Conservation (phyloP, 2,329 filamentous ascomycete species). For the Beauveria sp. region DNA sequence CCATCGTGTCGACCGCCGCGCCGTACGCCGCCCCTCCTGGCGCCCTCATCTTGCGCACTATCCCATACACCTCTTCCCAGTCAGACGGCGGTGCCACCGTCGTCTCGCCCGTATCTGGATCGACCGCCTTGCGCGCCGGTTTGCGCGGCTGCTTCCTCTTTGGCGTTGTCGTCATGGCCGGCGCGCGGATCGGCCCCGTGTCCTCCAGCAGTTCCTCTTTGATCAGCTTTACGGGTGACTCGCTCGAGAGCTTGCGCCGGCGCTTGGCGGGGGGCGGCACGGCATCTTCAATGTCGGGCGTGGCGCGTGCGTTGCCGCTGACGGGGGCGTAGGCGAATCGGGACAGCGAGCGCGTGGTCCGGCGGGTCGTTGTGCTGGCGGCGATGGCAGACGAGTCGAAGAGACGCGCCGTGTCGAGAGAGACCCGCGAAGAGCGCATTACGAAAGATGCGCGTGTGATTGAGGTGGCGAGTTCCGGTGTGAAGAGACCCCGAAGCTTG, state of each 20-base stretch:
- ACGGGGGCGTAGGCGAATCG: conserved; percentile 35
- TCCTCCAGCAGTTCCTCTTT: conserved; percentile 13
- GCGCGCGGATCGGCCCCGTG: neutral
- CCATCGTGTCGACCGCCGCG: conserved; percentile 96
- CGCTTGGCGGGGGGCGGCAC: conserved; percentile 26
- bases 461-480: too few species aligned
- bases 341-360: conserved; percentile 43
- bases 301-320: conserved; percentile 19
- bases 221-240: conserved; percentile 15
- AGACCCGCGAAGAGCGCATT: conserved; percentile 53
- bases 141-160: conserved; percentile 30
- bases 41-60: conserved; percentile 69
- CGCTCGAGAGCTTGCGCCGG: conserved; percentile 20
- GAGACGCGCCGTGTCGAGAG: conserved; percentile 51
- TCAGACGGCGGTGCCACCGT: conserved; percentile 57
- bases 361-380: conserved; percentile 28
- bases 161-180: conserved; percentile 33
- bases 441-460: neutral
- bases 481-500: too few species aligned
- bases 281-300: conserved; percentile 52
- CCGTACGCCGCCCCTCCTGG: conserved; percentile 48
- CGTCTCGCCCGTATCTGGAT: conserved; percentile 32
- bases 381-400: conserved; percentile 29
- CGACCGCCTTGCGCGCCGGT: conserved; percentile 37
- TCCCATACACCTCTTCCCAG: conserved; percentile 76